phyloP scores from a whole-genome alignment of 2,329 filamentous ascomycete genomes.

The Ophiognomonia clavigignenti-juglandacearum region DNA sequence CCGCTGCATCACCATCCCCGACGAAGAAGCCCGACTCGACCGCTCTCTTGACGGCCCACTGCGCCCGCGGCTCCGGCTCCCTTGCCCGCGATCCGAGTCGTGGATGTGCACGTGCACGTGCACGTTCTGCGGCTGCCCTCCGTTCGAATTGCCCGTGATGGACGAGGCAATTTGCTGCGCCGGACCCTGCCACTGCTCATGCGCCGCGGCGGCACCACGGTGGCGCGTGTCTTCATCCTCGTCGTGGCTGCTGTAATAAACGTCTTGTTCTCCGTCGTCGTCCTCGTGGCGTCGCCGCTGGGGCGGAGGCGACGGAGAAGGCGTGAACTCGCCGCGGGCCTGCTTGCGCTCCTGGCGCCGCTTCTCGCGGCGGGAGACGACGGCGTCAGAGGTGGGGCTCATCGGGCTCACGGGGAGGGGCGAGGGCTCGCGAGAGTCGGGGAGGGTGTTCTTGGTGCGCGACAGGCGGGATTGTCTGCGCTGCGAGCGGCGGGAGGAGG shows the following conservation, averaged over 20 bases:
- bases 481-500: conserved; percentile 9
- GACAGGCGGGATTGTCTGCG: neutral
- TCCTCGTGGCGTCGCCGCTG: too few species aligned
- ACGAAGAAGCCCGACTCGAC: neutral
- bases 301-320: neutral
- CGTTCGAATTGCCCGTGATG: neutral
- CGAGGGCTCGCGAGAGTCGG: neutral
- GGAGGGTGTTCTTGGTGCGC: neutral
- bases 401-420: neutral
- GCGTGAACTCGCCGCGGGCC: neutral
- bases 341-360: conserved; percentile 3
- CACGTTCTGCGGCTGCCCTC: conserved; percentile 4
- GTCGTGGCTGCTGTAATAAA: neutral
- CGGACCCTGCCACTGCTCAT: neutral
- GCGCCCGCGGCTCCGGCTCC: neutral
- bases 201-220: neutral
- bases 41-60: too few species aligned
- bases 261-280: too few species aligned
- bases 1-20: too few species aligned
- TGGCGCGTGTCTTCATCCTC: neutral
- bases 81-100: neutral
- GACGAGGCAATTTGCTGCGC: neutral
- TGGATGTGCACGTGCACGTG: conserved; percentile 7
- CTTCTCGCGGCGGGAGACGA: too few species aligned
- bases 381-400: neutral